A percentile compares a stretch with the other conserved stretches of the same genome.
phyloP scores from a whole-genome alignment of 2,329 filamentous ascomycete species.

The Blumeria hordei region DNA sequence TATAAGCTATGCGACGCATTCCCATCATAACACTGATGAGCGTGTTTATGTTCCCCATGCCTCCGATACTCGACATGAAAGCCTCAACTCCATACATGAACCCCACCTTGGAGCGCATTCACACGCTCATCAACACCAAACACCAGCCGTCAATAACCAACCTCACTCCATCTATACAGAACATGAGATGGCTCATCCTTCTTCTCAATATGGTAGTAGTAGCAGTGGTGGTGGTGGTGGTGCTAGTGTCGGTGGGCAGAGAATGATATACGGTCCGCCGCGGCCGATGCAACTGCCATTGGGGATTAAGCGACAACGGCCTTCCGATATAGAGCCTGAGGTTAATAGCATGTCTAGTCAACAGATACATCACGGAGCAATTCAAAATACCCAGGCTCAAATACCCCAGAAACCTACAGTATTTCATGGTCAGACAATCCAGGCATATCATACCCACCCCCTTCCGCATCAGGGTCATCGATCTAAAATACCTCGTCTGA shows the following conservation, averaged over 20 bases:
- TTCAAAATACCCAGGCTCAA: slow-evolving; percentile 24
- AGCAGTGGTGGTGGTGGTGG: slow-evolving; percentile 26
- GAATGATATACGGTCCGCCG: slow-evolving; percentile 23
- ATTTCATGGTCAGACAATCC: slow-evolving; percentile 17
- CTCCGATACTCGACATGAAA: slow-evolving; percentile 14
- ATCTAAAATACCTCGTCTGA: slow-evolving; percentile 39
- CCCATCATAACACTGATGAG: slow-evolving; percentile 38
- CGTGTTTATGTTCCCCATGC: slow-evolving; percentile 33
- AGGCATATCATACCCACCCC: slow-evolving; percentile 47
- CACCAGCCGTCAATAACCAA: slow-evolving; percentile 24
- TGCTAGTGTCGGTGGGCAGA: slow-evolving; percentile 21
- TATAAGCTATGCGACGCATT: slow-evolving; percentile 49
- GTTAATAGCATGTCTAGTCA: slow-evolving; percentile 23
- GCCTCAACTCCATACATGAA: slow-evolving; percentile 12
- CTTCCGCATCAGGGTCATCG: slow-evolving; percentile 50
- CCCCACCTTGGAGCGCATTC: slow-evolving; percentile 19
- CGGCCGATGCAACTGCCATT: slow-evolving; percentile 13
- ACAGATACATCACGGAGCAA: slow-evolving; percentile 15
- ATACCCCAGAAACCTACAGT: slow-evolving; percentile 31
- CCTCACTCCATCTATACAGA: slow-evolving; percentile 30
- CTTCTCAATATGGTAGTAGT: slow-evolving; percentile 22
- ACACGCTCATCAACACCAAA: slow-evolving; percentile 18
- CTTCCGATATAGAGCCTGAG: slow-evolving; percentile 27
- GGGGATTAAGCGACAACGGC: slow-evolving; percentile 25
- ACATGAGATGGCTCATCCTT: slow-evolving; percentile 26